Percentiles rank a stretch among this genome's conserved stretches.
Evolutionary conservation across 139 green algal genomes (phyloP).

Genomic region (Chlamydomonas sp.): DNA sequence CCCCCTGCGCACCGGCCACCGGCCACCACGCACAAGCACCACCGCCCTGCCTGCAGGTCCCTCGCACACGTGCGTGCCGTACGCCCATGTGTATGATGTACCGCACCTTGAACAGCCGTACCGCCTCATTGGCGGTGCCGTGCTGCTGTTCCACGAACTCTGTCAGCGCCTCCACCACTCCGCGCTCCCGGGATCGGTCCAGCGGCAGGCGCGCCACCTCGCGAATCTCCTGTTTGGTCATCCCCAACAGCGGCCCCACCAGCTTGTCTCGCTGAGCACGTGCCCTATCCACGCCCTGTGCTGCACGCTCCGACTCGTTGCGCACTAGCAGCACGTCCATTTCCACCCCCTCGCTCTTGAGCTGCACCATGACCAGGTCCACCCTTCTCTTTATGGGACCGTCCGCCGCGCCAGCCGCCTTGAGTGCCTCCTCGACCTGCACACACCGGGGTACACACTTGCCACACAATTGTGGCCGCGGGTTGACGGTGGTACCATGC

Average conservation of each 20-base stretch:
- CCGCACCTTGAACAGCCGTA: background rate
- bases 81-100: too few relatives aligned
- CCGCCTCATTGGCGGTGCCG: background rate
- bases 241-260: background rate
- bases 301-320: background rate
- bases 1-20: too few relatives aligned
- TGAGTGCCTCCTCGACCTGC: too few relatives aligned
- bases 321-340: background rate
- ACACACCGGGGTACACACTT: too few relatives aligned
- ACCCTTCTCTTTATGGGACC: background rate
- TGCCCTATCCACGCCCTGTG: background rate
- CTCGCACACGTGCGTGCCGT: too few relatives aligned
- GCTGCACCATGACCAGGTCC: background rate
- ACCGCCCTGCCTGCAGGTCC: too few relatives aligned
- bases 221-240: background rate
- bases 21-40: too few relatives aligned
- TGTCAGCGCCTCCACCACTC: background rate
- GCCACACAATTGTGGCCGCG: too few relatives aligned
- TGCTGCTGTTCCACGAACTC: background rate
- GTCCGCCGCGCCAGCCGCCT: background rate
- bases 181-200: background rate
- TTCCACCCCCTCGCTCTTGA: background rate
- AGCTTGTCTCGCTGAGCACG: background rate
- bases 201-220: too few relatives aligned
- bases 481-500: too few relatives aligned